Evolutionary conservation across 2,329 filamentous ascomycete genomes (phyloP).

Genomic region (Trichoderma guizhouense): DNA sequence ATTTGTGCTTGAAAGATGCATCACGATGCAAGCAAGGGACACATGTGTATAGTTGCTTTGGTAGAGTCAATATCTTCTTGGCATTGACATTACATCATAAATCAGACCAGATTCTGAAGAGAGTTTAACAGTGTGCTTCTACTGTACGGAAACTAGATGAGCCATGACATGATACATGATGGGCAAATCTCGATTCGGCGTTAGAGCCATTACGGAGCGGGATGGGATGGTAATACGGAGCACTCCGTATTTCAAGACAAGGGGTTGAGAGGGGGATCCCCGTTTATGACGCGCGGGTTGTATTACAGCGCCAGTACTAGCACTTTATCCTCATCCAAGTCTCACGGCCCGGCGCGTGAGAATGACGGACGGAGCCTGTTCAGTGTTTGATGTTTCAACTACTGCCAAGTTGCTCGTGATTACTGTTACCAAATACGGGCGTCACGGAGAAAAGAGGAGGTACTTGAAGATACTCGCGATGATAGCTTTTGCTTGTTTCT

Average conservation of each 20-base stretch:
- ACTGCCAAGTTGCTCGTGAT: background rate
- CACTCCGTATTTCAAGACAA: background rate
- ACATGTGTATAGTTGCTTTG: background rate
- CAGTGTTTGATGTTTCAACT: background rate
- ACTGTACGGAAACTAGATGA: background rate
- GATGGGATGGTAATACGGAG: background rate
- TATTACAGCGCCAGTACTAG: background rate
- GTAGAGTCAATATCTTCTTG: background rate
- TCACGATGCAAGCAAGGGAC: background rate
- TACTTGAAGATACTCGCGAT: background rate
- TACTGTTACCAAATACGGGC: background rate
- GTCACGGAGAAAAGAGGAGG: background rate
- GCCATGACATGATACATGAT: background rate
- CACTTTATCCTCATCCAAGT: background rate
- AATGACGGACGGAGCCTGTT: background rate
- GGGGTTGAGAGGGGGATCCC: background rate
- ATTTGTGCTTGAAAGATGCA: background rate
- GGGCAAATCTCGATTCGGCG: background rate
- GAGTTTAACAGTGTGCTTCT: background rate
- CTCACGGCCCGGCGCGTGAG: background rate
- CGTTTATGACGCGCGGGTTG: background rate
- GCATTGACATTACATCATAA: background rate
- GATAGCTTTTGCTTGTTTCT: background rate
- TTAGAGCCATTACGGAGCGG: background rate
- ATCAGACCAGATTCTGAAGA: background rate